Base-by-base conservation (phyloP, 306 rosid species). In the Glycine tomentella region DNA sequence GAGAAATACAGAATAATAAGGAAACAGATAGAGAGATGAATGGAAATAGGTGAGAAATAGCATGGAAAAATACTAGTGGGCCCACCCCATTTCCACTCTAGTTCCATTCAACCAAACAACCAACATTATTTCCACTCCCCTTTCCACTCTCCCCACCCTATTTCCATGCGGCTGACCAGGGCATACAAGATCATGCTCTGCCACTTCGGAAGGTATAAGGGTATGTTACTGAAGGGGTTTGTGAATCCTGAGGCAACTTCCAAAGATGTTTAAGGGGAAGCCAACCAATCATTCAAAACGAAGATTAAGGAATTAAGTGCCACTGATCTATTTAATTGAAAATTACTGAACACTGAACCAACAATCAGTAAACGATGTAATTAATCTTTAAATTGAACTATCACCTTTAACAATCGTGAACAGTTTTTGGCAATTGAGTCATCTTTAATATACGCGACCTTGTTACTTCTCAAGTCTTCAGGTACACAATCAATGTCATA, bases 401-500 rank as follows among this genome's bases (percentile, higher is more conserved):
- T 82, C 80, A 95, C 98, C 97, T 95, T 93, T 69, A 95, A 72
- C 73, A 76, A 72, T 65, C 90, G 89, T 55, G 96, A 67, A 86
- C 99, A 95, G 64, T 89, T 90, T 90, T 95, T 95, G 44, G 89
- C 46, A 44, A 88, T 73, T 52, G 91, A 91, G 84, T 79, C 84
- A 87, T 93, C 90, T 90, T 85, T 93, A 38, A 93, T 90, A 77
- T 89, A 95, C 46, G 89, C 91, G 77, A 95, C 89, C 90, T 87
- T 95, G 88, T 93, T 89, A 78, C 77, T 88, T 87, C 80, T 90
- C 75, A 77, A 88, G 66, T 81, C 88, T 57, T 85, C 86, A 5
- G 94, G 97, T 58, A 95, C 78, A 83, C 98, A 95, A 10, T 90
- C 93, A 79, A 79, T 76, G 84, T 95, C 99, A 78, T 95, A 95